Evolutionary conservation across 1,139 yeast genomes (phyloP).

Genomic region (Taphrina communis): DNA sequence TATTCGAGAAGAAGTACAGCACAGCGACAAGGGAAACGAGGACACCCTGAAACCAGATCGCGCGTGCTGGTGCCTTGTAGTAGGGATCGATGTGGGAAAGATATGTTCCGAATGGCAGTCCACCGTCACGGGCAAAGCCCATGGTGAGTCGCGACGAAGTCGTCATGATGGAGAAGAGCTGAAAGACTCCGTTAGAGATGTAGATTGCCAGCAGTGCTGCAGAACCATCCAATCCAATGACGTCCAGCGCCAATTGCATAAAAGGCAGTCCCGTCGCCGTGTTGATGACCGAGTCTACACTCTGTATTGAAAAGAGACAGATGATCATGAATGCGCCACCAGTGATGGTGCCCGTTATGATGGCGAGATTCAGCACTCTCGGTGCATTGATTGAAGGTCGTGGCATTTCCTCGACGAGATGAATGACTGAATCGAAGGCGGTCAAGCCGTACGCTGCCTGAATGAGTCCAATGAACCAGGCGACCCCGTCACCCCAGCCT

Average conservation of each 20-base stretch:
- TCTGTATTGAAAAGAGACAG: constrained; percentile 74
- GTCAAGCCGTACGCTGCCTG: constrained; percentile 66
- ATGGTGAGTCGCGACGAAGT: constrained; percentile 83
- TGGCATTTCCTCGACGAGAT: constrained; percentile 82
- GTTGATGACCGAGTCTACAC: constrained; percentile 24
- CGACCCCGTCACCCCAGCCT: constrained; percentile 46
- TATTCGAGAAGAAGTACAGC: constrained; percentile 58
- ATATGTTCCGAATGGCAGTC: constrained; percentile 66
- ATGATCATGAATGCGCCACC: constrained; percentile 64
- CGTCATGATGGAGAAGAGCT: constrained; percentile 74
- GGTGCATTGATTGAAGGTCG: constrained; percentile 66
- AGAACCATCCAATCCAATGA: constrained; percentile 62
- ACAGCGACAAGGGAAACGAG: constrained; percentile 15
- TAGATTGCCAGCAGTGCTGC: constrained; percentile 69
- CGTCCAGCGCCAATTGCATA: constrained; percentile 70
- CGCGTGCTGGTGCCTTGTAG: constrained; percentile 70
- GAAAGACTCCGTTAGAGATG: constrained; percentile 74
- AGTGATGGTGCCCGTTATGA: constrained; percentile 58
- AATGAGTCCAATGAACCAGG: constrained; percentile 38
- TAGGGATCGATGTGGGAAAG: constrained; percentile 73
- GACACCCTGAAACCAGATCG: constrained; percentile 69
- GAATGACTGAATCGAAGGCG: constrained; percentile 81
- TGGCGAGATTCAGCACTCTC: constrained; percentile 73
- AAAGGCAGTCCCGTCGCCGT: constrained; percentile 23
- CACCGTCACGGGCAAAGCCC: constrained; percentile 85